A percentile compares a stretch with the other conserved stretches of the same genome.
Conservation (phyloP, 208 protist species). For the Crithidia expoeki region DNA sequence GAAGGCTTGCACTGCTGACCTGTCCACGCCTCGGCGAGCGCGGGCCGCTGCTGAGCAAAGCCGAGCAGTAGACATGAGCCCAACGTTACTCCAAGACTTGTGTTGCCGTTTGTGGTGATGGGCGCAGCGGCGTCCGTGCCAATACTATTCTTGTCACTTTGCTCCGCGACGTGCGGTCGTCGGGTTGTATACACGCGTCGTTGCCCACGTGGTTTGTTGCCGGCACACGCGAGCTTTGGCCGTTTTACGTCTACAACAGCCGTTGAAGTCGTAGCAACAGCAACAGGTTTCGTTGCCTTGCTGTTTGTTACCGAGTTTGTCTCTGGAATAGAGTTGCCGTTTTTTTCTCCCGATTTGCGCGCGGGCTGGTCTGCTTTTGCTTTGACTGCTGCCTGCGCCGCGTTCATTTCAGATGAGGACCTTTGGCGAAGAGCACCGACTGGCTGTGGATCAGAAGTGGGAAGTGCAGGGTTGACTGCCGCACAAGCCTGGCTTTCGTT, state of each 20-base stretch:
- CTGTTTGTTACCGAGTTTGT: neutral
- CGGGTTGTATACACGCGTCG: conserved; percentile 24
- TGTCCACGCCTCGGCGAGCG: conserved; percentile 6
- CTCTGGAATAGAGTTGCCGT: neutral
- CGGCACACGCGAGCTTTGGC: conserved; percentile 6
- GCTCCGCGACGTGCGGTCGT: conserved; percentile 1
- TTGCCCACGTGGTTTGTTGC: neutral
- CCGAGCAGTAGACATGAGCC: neutral
- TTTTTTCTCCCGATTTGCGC: neutral
- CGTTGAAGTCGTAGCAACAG: neutral
- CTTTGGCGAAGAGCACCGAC: conserved; percentile 7
- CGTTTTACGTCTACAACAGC: neutral
- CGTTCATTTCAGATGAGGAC: conserved; percentile 18
- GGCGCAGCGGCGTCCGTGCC: neutral
- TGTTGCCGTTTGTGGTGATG: too few relatives aligned
- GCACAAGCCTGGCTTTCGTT: neutral
- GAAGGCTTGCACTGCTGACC: conserved; percentile 10
- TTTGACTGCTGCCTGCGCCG: neutral
- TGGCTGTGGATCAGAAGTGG: neutral
- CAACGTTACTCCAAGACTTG: neutral
- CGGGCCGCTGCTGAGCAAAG: neutral
- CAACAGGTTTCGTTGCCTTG: neutral
- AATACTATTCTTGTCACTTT: neutral
- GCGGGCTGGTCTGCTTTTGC: neutral
- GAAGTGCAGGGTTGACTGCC: neutral